Percentiles rank a stretch among this genome's conserved stretches.
Evolutionary conservation across 2,329 filamentous ascomycete species (phyloP).

Genomic region (Pseudopithomyces maydicus): DNA sequence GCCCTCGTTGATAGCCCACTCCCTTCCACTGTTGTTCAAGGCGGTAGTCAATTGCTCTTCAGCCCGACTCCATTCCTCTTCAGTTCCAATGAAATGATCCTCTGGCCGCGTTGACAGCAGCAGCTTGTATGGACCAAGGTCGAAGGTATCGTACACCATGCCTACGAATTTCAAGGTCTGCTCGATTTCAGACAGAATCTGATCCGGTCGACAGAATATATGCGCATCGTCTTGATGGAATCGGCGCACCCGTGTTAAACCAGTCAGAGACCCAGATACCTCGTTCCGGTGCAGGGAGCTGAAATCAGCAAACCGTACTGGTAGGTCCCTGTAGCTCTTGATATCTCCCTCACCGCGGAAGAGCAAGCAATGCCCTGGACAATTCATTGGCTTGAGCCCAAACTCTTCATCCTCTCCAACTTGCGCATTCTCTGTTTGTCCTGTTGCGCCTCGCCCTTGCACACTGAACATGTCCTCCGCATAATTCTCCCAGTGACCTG

Average conservation of each 20-base stretch:
- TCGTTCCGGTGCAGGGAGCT: conserved; percentile 87
- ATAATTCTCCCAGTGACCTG: conserved; percentile 88
- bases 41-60: conserved; percentile 70
- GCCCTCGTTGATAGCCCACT: conserved; percentile 77
- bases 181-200: conserved; percentile 76
- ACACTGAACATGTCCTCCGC: conserved; percentile 92
- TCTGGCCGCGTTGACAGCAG: conserved; percentile 78
- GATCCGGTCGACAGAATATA: conserved; percentile 81
- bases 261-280: conserved; percentile 78
- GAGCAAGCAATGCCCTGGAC: conserved; percentile 84
- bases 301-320: conserved; percentile 85
- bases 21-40: conserved; percentile 65
- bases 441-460: conserved; percentile 57
- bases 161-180: conserved; percentile 76
- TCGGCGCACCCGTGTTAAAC: conserved; percentile 79
- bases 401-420: conserved; percentile 71
- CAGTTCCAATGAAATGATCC: conserved; percentile 76
- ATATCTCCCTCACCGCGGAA: conserved; percentile 74
- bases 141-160: conserved; percentile 72
- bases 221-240: conserved; percentile 93
- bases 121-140: conserved; percentile 74
- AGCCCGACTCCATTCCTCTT: conserved; percentile 71
- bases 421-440: conserved; percentile 50
- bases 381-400: conserved; percentile 92
- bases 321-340: conserved; percentile 79